Conservation (phyloP, 768 basidiomycete genomes). For the Leccinum variicolor region DNA sequence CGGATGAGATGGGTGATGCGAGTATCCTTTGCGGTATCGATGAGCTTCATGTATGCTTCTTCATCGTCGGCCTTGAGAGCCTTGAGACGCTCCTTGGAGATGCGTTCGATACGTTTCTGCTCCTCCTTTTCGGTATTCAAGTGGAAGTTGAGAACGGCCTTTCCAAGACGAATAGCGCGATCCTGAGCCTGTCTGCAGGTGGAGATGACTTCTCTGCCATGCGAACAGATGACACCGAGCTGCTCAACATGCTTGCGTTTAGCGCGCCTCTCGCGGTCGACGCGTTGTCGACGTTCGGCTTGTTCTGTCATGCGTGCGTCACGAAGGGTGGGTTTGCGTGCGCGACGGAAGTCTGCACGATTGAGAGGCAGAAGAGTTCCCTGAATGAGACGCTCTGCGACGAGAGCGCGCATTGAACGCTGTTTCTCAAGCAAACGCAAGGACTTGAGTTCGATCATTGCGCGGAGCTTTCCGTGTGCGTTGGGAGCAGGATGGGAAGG, state of each 20-base stretch:
- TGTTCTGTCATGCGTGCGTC: conserved; percentile 89
- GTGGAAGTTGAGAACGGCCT: conserved; percentile 82
- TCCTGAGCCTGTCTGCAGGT: conserved; percentile 64
- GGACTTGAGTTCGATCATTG: conserved; percentile 90
- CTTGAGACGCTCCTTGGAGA: conserved; percentile 96
- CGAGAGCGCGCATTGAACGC: conserved; percentile 75
- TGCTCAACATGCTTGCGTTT: conserved; percentile 98
- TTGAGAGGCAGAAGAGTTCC: conserved; percentile 88
- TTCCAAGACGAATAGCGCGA: conserved; percentile 61
- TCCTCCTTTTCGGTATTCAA: conserved; percentile 94
- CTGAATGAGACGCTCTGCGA: conserved; percentile 85
- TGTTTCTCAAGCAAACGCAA: conserved; percentile 90
- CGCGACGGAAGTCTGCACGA: conserved; percentile 85
- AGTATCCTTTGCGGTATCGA: conserved; percentile 98
- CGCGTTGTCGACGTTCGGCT: conserved; percentile 86
- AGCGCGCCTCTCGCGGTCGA: conserved; percentile 88
- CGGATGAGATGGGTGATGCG: conserved; percentile 94
- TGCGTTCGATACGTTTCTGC: conserved; percentile 92
- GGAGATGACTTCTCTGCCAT: conserved; percentile 73
- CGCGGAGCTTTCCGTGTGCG: conserved; percentile 80
- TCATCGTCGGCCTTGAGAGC: conserved; percentile 98
- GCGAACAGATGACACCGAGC: conserved; percentile 78
- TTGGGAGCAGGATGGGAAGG: conserved; percentile 51
- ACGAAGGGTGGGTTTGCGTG: conserved; percentile 79
- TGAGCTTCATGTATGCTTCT: conserved; percentile 98